Base-by-base conservation (phyloP, 257 asterid genomes). In the Gentiana straminea region DNA sequence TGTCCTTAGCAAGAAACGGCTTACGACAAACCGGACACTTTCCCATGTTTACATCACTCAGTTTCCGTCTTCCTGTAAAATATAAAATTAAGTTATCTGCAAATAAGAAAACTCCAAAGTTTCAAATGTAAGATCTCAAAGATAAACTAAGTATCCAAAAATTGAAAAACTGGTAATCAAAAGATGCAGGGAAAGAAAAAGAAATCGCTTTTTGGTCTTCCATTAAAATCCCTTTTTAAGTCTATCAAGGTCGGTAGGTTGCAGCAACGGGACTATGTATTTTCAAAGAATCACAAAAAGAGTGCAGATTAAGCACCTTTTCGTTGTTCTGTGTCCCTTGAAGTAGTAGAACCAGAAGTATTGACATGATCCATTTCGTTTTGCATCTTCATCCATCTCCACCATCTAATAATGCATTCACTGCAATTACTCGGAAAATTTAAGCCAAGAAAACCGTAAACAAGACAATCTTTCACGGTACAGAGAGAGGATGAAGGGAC, bases 371-470 rank as follows among this genome's bases (percentile, higher is more conserved):
- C 86, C 62, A 60, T 68, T 65, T 69, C 85, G 55, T 70, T 74
- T 70, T 70, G 73, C 71, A 50, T 37, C 67, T 61, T 82, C 55
- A 56, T 78, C 86, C 86, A 91, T 65, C 78, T 84, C 89, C 94
- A 87, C 95, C 96, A 91, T 72, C 84, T 73, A 63, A 79, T 70
- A 59, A 91, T 87, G 75, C 98, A 87, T 51, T 79, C 88, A 62
- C 98, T 84, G 77, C 75, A 77, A 66, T 35, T 48, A 59, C 64
- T 34, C 55, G 64, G 60, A 56, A 63, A 60, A 57, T 8, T 49
- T 62, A 67, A 45, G 35, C 3, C 7, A 7, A 58, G 32, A 3
- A 38, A 56, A 41, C 68, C 7, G 36, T 51, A 49, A 34, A 36
- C 60, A 61, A 61, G 33, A 32, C 33, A 32, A 51, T 24, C 24